Evolutionary conservation across 176 grass and related monocot species (phyloP).

Genomic region (Zoysia japonica): DNA sequence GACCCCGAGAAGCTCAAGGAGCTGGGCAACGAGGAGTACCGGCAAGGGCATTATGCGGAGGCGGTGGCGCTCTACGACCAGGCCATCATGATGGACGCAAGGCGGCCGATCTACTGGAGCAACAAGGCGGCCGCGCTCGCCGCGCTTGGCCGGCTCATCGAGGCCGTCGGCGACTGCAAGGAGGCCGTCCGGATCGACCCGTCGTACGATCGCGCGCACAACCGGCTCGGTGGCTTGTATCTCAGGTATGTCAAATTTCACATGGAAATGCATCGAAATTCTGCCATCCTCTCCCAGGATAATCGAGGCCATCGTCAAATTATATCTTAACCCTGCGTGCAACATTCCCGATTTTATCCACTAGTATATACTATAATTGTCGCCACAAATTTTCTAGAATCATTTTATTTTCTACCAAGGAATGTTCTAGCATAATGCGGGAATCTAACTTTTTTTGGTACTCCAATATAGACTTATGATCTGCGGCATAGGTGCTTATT

Average conservation of each 20-base stretch:
- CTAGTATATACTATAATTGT: slow-evolving; percentile 1
- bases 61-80: slow-evolving; percentile 86
- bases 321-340: neutral
- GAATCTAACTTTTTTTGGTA: neutral
- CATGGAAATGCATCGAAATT: no score
- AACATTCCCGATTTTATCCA: neutral
- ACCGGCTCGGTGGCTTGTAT: slow-evolving; percentile 69
- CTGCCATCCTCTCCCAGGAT: no score
- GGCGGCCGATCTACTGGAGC: slow-evolving; percentile 66
- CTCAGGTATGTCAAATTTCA: slow-evolving; percentile 58
- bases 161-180: slow-evolving; percentile 78
- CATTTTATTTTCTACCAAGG: neutral
- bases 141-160: slow-evolving; percentile 63
- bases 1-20: slow-evolving; percentile 95
- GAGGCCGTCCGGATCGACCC: slow-evolving; percentile 81
- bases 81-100: slow-evolving; percentile 72
- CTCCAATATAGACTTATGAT: neutral
- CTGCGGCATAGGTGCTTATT: neutral
- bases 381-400: neutral
- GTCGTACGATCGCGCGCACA: slow-evolving; percentile 63
- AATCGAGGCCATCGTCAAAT: neutral
- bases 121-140: slow-evolving; percentile 89
- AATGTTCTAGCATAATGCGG: neutral
- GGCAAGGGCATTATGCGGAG: slow-evolving; percentile 73
- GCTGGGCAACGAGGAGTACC: slow-evolving; percentile 92